Conservation (phyloP, 139 green algal species). For the Pycnococcus provasolii region DNA sequence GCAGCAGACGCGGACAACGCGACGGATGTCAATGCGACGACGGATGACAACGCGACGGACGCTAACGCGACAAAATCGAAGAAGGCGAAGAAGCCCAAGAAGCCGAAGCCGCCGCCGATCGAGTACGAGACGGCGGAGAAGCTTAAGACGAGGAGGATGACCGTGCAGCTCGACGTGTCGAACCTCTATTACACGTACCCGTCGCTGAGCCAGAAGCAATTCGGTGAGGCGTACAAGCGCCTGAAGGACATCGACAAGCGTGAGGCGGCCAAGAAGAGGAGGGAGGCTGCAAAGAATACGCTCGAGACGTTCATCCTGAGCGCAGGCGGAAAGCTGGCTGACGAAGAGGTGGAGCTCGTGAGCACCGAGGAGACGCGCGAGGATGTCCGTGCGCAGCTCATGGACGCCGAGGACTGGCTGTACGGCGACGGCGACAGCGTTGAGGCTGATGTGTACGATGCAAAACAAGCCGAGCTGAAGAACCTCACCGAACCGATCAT, state of each 20-base stretch:
- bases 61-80: background rate
- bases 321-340: constrained; percentile 43
- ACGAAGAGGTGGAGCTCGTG: constrained; percentile 48
- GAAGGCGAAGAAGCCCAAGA: background rate
- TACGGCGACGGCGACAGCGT: constrained; percentile 71
- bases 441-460: constrained; percentile 23
- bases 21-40: background rate
- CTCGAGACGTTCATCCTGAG: constrained; percentile 84
- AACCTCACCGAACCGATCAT: constrained; percentile 43
- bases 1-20: constrained; percentile 3
- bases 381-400: constrained; percentile 45
- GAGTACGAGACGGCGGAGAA: constrained; percentile 20
- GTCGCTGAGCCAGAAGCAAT: too few relatives aligned
- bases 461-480: constrained; percentile 42
- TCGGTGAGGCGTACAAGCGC: too few relatives aligned
- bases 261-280: constrained; percentile 40
- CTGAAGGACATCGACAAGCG: too few relatives aligned
- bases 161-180: background rate
- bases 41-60: background rate
- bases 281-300: constrained; percentile 61
- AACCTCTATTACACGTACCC: constrained; percentile 7
- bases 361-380: constrained; percentile 60
- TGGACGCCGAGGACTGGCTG: constrained; percentile 83
- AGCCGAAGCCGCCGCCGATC: background rate
- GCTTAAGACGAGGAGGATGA: constrained; percentile 28